phyloP scores from a whole-genome alignment of 2,329 filamentous ascomycete species.

The Stemphylium lycopersici region DNA sequence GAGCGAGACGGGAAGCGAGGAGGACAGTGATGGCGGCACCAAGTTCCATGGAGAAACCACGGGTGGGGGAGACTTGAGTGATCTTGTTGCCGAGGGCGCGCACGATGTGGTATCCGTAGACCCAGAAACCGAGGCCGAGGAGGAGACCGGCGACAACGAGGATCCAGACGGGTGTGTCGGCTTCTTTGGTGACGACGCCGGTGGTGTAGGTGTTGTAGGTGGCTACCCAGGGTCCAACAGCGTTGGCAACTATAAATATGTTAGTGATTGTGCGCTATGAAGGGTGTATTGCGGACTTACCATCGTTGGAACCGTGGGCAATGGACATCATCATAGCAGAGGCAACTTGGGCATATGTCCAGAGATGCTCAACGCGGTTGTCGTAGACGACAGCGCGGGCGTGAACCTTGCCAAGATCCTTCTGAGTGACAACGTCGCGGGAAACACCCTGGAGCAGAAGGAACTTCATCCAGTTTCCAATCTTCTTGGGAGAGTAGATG shows the following conservation, averaged over 20 bases:
- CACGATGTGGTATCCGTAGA: conserved; percentile 70
- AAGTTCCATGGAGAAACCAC: conserved; percentile 52
- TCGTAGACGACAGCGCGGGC: conserved; percentile 53
- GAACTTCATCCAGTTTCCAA: conserved; percentile 52
- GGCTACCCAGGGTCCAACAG: conserved; percentile 61
- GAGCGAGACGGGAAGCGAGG: conserved; percentile 65
- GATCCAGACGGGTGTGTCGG: conserved; percentile 66
- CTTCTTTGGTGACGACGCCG: conserved; percentile 54
- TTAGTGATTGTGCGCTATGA: not conserved
- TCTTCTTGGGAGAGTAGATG: conserved; percentile 33
- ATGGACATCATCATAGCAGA: conserved; percentile 75
- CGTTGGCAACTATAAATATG: conserved; percentile 58
- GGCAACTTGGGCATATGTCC: conserved; percentile 51
- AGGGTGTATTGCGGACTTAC: not conserved
- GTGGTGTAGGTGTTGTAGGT: conserved; percentile 67
- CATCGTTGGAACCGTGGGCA: conserved; percentile 71
- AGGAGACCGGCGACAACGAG: conserved; percentile 60
- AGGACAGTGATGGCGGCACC: conserved; percentile 66
- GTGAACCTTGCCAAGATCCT: conserved; percentile 47
- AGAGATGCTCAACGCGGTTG: conserved; percentile 56
- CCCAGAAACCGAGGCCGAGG: conserved; percentile 64
- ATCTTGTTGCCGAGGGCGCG: conserved; percentile 66
- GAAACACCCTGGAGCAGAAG: conserved; percentile 54
- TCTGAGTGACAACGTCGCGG: conserved; percentile 47
- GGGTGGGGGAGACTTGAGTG: conserved; percentile 64